These are phyloP conservation scores for Cucurbita pepo DNA, from an alignment of 306 rosid species.

Conservation along the genomic window DNA sequence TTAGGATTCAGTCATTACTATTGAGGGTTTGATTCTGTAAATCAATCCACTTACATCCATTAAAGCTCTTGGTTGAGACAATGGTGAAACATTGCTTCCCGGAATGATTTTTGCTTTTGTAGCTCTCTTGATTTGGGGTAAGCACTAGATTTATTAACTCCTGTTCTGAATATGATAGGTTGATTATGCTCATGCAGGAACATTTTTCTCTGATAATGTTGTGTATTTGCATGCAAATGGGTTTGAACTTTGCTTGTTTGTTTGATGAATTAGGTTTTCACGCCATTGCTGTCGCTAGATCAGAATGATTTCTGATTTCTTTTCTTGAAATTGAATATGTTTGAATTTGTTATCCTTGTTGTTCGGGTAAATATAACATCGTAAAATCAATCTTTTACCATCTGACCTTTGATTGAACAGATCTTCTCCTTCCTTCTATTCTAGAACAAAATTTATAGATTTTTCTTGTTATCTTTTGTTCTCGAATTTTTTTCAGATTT, in stretches of 20 bases:
- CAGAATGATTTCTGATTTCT: slow-evolving; percentile 22
- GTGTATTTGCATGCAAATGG: neutral
- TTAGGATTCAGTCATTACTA: neutral
- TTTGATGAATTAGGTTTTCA: slow-evolving; percentile 23
- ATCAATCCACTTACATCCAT: neutral
- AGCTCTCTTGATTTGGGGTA: slow-evolving; percentile 3
- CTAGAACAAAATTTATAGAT: neutral
- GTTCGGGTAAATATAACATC: neutral
- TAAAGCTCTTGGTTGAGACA: neutral
- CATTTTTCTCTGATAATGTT: neutral
- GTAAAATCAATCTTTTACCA: neutral
- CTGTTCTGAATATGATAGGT: neutral
- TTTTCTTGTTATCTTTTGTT: neutral
- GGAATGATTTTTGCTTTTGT: neutral
- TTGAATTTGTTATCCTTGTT: neutral
- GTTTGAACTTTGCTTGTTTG: slow-evolving; percentile 27
- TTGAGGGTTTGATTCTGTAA: neutral
- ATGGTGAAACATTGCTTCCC: neutral
- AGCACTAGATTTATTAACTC: neutral
- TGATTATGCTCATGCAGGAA: neutral
- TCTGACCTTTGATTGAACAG: neutral
- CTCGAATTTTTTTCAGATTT: neutral
- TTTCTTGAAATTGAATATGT: slow-evolving; percentile 6
- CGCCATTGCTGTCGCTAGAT: slow-evolving; percentile 34
- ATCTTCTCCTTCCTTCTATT: slow-evolving; percentile 3